These are phyloP conservation scores for Aspergillus sp. DNA, from an alignment of 2,329 filamentous ascomycete species.

Conservation along the genomic window DNA sequence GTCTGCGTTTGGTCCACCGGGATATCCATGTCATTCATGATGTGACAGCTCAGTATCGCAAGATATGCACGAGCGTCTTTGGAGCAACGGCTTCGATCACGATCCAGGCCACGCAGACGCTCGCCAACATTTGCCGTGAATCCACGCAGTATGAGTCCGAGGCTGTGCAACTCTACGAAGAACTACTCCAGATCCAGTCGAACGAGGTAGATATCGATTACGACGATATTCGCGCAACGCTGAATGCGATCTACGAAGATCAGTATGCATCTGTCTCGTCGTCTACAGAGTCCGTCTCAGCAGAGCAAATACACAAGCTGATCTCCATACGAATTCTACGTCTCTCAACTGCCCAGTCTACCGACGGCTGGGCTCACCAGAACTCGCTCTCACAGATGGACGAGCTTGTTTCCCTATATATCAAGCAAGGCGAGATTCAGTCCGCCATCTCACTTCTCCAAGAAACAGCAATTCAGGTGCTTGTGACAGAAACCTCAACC, in stretches of 20 bases:
- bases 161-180: conserved; percentile 32
- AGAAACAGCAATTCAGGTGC: conserved; percentile 26
- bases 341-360: conserved; percentile 22
- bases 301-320: conserved; percentile 23
- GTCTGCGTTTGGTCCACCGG: conserved; percentile 27
- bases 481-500: conserved; percentile 26
- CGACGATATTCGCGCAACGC: conserved; percentile 26
- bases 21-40: conserved; percentile 28
- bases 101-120: conserved; percentile 27
- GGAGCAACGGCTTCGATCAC: conserved; percentile 30
- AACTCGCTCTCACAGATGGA: conserved; percentile 32
- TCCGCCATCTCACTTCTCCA: conserved; percentile 26
- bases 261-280: conserved; percentile 19
- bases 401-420: conserved; percentile 30
- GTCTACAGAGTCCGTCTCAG: conserved; percentile 12
- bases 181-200: conserved; percentile 28
- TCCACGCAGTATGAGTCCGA: conserved; percentile 30
- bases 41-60: conserved; percentile 28
- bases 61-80: conserved; percentile 29
- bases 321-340: conserved; percentile 26
- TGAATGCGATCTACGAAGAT: conserved; percentile 35
- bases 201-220: conserved; percentile 24
- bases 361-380: conserved; percentile 35
- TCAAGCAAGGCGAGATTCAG: conserved; percentile 27
- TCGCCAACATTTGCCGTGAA: conserved; percentile 34